Percentiles rank a stretch among this genome's conserved stretches.
phyloP scores from a whole-genome alignment of 73 alveolate species.

The Tetrahymena thermophila region DNA sequence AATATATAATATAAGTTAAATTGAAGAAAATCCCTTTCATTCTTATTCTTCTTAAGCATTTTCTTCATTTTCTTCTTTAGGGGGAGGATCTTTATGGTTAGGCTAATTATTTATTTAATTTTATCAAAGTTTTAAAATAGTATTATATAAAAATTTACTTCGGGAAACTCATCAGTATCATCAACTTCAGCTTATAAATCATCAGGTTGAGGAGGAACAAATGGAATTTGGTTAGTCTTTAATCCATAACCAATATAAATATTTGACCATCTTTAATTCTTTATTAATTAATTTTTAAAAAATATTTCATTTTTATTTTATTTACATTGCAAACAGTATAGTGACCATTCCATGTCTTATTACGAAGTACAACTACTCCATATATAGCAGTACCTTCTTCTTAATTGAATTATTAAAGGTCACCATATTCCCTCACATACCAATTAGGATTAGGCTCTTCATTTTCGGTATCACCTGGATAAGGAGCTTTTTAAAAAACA shows the following conservation, averaged over 20 bases:
- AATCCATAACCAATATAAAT: conserved; percentile 94
- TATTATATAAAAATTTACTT: conserved; percentile 51
- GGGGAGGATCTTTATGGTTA: not conserved
- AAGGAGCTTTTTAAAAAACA: conserved; percentile 42
- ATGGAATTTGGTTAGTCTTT: conserved; percentile 64
- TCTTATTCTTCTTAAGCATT: conserved; percentile 1
- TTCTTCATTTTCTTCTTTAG: conserved; percentile 7
- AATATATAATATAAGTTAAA: not conserved
- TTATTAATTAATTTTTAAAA: not conserved
- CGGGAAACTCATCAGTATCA: conserved; percentile 71
- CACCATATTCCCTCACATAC: conserved; percentile 70
- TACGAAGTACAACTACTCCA: conserved; percentile 69
- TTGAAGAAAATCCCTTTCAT: not conserved
- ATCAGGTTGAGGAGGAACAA: conserved; percentile 73
- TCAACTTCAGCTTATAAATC: conserved; percentile 58
- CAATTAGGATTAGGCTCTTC: conserved; percentile 48
- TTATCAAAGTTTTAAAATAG: conserved; percentile 4
- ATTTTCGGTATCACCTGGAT: conserved; percentile 28
- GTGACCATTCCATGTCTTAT: conserved; percentile 97
- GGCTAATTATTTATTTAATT: not conserved
- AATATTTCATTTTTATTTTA: not conserved
- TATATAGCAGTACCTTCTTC: conserved; percentile 67
- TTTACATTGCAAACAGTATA: conserved; percentile 49
- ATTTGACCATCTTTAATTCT: conserved; percentile 60
- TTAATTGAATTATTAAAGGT: conserved; percentile 66